Percentiles rank a stretch among this genome's conserved stretches.
These are phyloP conservation scores for Ascochyta clinopodiicola DNA, from an alignment of 2,329 filamentous ascomycete species.

Conservation along the genomic window DNA sequence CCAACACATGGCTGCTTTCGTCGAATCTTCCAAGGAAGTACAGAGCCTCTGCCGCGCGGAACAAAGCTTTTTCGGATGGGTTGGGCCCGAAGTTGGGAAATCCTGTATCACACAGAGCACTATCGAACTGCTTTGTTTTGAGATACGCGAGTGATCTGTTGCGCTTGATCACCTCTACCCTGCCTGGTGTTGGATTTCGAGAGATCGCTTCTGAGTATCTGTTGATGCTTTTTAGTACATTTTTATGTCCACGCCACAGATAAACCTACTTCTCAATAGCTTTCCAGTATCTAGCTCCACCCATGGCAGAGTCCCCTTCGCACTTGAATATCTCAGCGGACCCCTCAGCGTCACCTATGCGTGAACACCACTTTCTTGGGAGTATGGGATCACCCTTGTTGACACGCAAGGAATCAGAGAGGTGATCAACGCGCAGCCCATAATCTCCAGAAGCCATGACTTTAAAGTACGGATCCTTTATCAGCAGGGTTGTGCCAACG, in stretches of 20 bases:
- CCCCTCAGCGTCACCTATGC: neutral
- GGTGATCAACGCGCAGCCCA: conserved; percentile 60
- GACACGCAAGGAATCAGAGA: conserved; percentile 57
- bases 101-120: conserved; percentile 43
- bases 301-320: conserved; percentile 19
- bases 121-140: conserved; percentile 43
- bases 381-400: conserved; percentile 47
- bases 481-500: conserved; percentile 31
- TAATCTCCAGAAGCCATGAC: conserved; percentile 49
- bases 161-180: conserved; percentile 38
- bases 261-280: conserved; percentile 22
- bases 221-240: conserved; percentile 25
- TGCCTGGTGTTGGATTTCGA: conserved; percentile 30
- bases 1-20: conserved; percentile 45
- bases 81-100: conserved; percentile 9
- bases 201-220: conserved; percentile 28
- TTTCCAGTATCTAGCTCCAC: conserved; percentile 19
- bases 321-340: conserved; percentile 18
- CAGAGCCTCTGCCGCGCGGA: conserved; percentile 53
- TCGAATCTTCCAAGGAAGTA: conserved; percentile 51
- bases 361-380: conserved; percentile 48
- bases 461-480: conserved; percentile 62
- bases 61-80: conserved; percentile 51
- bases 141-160: conserved; percentile 49
- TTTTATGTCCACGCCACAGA: no score